These are phyloP conservation scores for Lentinula guzmanii DNA, from an alignment of 768 basidiomycete genomes.

Conservation along the genomic window DNA sequence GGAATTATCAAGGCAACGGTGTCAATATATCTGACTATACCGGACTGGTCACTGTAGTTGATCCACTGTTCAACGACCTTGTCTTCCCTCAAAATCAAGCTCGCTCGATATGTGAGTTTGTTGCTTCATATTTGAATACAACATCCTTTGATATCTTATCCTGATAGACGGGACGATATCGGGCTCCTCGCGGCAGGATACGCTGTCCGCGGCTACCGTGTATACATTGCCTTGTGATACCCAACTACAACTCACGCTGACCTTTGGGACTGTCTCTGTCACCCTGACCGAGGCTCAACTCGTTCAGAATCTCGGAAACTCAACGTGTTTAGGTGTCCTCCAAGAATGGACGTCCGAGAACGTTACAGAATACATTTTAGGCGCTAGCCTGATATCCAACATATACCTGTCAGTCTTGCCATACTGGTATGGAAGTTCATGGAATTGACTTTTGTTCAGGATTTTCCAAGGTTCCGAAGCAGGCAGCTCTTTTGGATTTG, in stretches of 20 bases:
- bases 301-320: neutral
- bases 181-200: neutral
- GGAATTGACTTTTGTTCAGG: neutral
- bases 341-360: conserved; percentile 1
- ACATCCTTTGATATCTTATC: neutral
- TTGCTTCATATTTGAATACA: neutral
- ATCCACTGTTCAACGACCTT: neutral
- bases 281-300: conserved; percentile 2
- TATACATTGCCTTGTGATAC: conserved; percentile 4
- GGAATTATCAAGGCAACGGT: neutral
- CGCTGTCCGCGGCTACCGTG: neutral
- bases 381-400: neutral
- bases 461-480: conserved; percentile 3
- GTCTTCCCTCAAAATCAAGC: conserved; percentile 2
- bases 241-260: neutral
- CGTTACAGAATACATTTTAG: neutral
- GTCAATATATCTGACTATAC: neutral
- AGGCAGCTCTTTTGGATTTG: neutral
- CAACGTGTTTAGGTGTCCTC: neutral
- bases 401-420: conserved; percentile 3
- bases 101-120: neutral
- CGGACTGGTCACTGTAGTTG: neutral
- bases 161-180: neutral
- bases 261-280: neutral
- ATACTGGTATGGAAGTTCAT: neutral